Conservation (phyloP, 129 eudicot species). For the Erigeron canadensis region DNA sequence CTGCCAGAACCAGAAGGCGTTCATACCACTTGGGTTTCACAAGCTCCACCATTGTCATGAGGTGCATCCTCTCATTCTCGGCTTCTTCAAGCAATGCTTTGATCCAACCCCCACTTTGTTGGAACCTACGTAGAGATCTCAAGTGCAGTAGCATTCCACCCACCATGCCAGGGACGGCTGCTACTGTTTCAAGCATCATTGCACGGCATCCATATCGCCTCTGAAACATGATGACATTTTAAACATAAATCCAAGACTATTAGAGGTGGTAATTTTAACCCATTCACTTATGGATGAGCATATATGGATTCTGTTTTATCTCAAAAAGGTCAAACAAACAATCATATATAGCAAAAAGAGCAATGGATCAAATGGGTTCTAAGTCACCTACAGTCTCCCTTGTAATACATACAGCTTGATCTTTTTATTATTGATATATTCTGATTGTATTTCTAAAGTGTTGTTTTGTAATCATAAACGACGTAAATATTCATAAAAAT, state of each 20-base stretch:
- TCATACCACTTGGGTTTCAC: slow-evolving; percentile 97
- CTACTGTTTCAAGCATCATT: slow-evolving; percentile 99
- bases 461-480: too few relatives aligned
- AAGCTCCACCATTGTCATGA: slow-evolving; percentile 99
- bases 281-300: too few relatives aligned
- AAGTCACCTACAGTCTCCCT: too few relatives aligned
- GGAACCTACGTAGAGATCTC: slow-evolving; percentile 82
- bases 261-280: too few relatives aligned
- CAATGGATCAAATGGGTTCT: too few relatives aligned
- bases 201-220: slow-evolving; percentile 98
- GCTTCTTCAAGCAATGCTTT: slow-evolving; percentile 98
- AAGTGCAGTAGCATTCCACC: slow-evolving; percentile 95
- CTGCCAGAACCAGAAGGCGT: slow-evolving; percentile 76
- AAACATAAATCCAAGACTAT: background rate
- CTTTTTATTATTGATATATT: too few relatives aligned
- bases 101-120: slow-evolving; percentile 98
- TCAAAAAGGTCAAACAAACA: too few relatives aligned
- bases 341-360: too few relatives aligned
- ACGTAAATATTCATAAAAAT: too few relatives aligned
- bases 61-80: slow-evolving; percentile 95
- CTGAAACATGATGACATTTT: slow-evolving; percentile 41
- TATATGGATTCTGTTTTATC: too few relatives aligned
- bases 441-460: too few relatives aligned
- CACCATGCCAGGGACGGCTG: slow-evolving; percentile 98
- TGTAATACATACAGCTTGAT: too few relatives aligned